These are phyloP conservation scores for Quercus gilva DNA, from an alignment of 306 rosid species.

Conservation along the genomic window DNA sequence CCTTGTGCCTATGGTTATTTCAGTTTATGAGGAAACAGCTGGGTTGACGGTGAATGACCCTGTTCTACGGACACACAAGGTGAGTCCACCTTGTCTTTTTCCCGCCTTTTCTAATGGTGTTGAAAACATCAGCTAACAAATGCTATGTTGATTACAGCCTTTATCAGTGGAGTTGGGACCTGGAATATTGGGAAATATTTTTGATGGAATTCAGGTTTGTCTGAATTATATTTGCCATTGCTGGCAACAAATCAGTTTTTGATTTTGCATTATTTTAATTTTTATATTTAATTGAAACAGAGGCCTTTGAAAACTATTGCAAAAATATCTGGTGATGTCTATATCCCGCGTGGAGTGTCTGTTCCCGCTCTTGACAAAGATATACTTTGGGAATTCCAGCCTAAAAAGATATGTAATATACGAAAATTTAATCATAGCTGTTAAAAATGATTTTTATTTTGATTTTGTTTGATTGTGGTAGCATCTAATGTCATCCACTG, in stretches of 20 bases:
- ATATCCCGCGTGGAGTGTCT: constrained; percentile 96
- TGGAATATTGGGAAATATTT: constrained; percentile 95
- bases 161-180: constrained; percentile 99
- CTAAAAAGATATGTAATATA: constrained; percentile 72
- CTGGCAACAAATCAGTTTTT: background rate
- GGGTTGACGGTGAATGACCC: constrained; percentile 96
- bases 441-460: background rate
- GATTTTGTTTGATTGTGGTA: constrained; percentile 3
- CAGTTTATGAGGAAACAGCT: constrained; percentile 99
- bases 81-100: constrained; percentile 28
- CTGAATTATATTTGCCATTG: background rate
- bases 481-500: constrained; percentile 19
- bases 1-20: constrained; percentile 23
- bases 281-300: constrained; percentile 32
- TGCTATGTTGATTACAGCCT: constrained; percentile 57
- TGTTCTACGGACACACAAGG: constrained; percentile 93
- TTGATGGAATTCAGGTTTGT: constrained; percentile 98
- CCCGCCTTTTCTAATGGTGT: background rate
- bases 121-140: constrained; percentile 22
- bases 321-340: constrained; percentile 90
- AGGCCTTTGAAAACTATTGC: constrained; percentile 99
- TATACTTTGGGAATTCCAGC: constrained; percentile 90
- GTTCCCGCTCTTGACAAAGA: constrained; percentile 99
- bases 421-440: constrained; percentile 2
- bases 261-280: background rate